Evolutionary conservation across 768 basidiomycete species (phyloP).

Genomic region (Boletus fagicola): DNA sequence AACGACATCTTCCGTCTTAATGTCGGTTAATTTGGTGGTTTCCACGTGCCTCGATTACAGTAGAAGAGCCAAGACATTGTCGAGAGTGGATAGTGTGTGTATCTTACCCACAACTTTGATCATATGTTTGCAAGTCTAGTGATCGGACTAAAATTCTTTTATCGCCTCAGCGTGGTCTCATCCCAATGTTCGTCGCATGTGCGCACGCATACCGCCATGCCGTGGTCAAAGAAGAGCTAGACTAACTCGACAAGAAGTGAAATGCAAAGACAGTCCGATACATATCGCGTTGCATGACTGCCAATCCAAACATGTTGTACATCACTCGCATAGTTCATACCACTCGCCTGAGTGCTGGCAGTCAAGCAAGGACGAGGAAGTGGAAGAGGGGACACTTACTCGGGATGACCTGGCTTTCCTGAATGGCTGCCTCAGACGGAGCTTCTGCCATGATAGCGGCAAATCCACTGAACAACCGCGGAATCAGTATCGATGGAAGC

Average conservation of each 20-base stretch:
- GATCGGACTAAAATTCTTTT: neutral
- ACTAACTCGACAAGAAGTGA: neutral
- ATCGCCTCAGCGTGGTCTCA: neutral
- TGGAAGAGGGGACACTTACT: slow-evolving; percentile 1
- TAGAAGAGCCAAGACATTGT: slow-evolving; percentile 15
- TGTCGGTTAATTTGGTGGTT: slow-evolving; percentile 42
- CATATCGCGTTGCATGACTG: neutral
- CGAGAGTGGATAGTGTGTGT: slow-evolving; percentile 15
- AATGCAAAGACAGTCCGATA: neutral
- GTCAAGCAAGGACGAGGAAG: neutral
- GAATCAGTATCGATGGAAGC: neutral
- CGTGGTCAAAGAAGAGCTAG: neutral
- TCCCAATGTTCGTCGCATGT: neutral
- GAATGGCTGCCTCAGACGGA: slow-evolving; percentile 5
- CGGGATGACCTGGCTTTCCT: slow-evolving; percentile 18
- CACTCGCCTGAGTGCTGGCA: slow-evolving; percentile 5
- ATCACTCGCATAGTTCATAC: slow-evolving; percentile 14
- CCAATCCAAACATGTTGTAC: neutral
- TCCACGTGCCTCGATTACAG: neutral
- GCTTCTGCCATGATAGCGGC: slow-evolving; percentile 23
- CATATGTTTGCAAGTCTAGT: slow-evolving; percentile 6
- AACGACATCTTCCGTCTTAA: slow-evolving; percentile 95
- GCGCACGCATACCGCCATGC: neutral
- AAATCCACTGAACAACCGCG: slow-evolving; percentile 15
- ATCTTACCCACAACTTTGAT: slow-evolving; percentile 13